phyloP scores from a whole-genome alignment of 352 stramenopile genomes.

The Pythium aristosporum region DNA sequence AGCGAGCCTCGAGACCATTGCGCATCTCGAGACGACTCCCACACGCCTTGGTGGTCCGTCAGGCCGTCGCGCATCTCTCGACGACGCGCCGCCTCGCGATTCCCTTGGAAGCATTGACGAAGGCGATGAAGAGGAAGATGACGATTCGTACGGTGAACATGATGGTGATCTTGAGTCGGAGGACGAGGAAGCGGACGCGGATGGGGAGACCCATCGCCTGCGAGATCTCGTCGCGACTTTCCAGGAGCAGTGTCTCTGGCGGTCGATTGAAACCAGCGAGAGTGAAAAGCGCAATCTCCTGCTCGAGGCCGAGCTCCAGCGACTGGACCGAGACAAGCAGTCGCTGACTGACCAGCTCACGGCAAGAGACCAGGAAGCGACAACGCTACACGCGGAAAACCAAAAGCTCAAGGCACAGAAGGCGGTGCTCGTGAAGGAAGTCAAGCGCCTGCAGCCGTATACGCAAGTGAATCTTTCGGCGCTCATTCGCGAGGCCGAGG shows the following conservation, averaged over 20 bases:
- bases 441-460: constrained; percentile 67
- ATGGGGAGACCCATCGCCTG: constrained; percentile 36
- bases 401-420: constrained; percentile 52
- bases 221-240: constrained; percentile 57
- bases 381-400: constrained; percentile 32
- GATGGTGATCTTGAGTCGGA: background rate
- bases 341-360: constrained; percentile 25
- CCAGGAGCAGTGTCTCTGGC: constrained; percentile 78
- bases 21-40: constrained; percentile 35
- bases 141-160: constrained; percentile 1
- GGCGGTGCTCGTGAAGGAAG: constrained; percentile 59
- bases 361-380: constrained; percentile 23
- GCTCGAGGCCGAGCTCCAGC: constrained; percentile 24
- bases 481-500: constrained; percentile 64
- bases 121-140: constrained; percentile 3
- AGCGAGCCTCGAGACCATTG: constrained; percentile 62
- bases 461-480: constrained; percentile 62
- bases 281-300: constrained; percentile 42
- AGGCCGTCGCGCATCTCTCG: background rate
- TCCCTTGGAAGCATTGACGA: background rate
- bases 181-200: constrained; percentile 5
- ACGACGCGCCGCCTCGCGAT: background rate
- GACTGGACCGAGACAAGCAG: constrained; percentile 12
- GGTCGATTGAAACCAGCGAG: constrained; percentile 63
- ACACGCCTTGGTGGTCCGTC: background rate